Base-by-base conservation (phyloP, 371 early-diverging fungal species). In the Mucor mucedo region DNA sequence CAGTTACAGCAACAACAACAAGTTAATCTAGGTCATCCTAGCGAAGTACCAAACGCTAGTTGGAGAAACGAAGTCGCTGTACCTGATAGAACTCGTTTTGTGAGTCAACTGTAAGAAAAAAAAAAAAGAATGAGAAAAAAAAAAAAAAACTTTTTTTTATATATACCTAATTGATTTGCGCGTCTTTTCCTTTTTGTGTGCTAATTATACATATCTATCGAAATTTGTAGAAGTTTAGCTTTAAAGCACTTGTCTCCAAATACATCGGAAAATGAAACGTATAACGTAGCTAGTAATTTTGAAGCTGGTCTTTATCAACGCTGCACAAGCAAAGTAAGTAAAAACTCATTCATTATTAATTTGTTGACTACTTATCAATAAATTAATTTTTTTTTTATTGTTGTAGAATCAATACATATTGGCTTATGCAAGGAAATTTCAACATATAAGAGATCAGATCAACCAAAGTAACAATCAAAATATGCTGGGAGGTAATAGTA, bases 61-160 rank as follows among this genome's bases (percentile, higher is more conserved):
- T 80, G 80, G 80, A 74, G 80, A 63, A 69, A 73, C 54, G 77
- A 80, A 60, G 41, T 80, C 38, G 52, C 75, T 52, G 63, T 67
- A n/a, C 53, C 59, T 44, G 80, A 80, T 53, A 72, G 80, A 63
- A 66, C 68, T 53, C 65, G 67, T 29, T 71, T 75, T 59, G 68
- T 80, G 29, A 65, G 62, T 54, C 78, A 77, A 64, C 60, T 77
- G 80, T 80, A 76, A 75, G 76, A 52, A 54, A 6, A 42, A 5
- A 42, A 42, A 5, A 47, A n/a, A n/a, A 47, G 27, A 27, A 27
- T 5, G 27, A 49, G 28, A 50, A 50, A 50, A 30, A 50, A 50
- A 50, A 50, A 30, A 50, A 50, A 30, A 2, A 21, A 32, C 29
- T 45, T 11, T 40, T 52, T n/a, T 52, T 14, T 27, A 16, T 21